Evolutionary conservation across 108 stramenopile genomes (phyloP).

Genomic region (Mediolabrus comicus): DNA sequence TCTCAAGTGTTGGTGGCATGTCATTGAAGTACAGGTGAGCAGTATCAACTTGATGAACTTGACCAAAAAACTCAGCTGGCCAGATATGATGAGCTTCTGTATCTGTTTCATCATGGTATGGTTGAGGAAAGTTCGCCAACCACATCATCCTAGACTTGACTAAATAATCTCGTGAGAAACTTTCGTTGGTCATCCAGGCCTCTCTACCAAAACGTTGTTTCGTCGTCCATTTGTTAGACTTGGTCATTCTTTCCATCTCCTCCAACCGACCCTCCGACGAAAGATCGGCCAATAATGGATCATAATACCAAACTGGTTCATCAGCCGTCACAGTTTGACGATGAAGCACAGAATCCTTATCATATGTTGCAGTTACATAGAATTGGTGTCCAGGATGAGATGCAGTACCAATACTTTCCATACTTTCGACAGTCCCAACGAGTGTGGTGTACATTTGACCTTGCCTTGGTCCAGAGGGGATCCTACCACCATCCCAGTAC

Average conservation of each 20-base stretch:
- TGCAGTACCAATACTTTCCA: conserved; percentile 79
- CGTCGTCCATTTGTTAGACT: conserved; percentile 17
- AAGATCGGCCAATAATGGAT: conserved; percentile 54
- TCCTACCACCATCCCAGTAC: conserved; percentile 75
- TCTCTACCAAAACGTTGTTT: conserved; percentile 46
- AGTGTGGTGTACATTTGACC: conserved; percentile 53
- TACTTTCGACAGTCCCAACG: conserved; percentile 70
- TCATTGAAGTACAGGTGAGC: conserved; percentile 29
- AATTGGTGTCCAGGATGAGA: conserved; percentile 80
- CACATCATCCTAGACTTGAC: conserved; percentile 60
- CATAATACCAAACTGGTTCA: conserved; percentile 65
- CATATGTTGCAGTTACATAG: conserved; percentile 67
- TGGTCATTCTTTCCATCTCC: conserved; percentile 45
- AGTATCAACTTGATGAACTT: conserved; percentile 47
- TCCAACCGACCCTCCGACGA: conserved; percentile 51
- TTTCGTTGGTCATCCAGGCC: conserved; percentile 57
- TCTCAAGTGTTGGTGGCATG: conserved; percentile 17
- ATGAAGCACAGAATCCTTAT: conserved; percentile 51
- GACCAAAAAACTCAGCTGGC: conserved; percentile 66
- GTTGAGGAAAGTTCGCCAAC: conserved; percentile 78
- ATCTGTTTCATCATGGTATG: conserved; percentile 11
- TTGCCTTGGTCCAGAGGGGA: conserved; percentile 38
- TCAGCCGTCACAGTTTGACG: conserved; percentile 79
- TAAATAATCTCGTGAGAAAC: conserved; percentile 69
- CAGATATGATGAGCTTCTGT: conserved; percentile 59